Evolutionary conservation across 176 grass and related monocot genomes (phyloP).

Genomic region (Paspalum notatum): DNA sequence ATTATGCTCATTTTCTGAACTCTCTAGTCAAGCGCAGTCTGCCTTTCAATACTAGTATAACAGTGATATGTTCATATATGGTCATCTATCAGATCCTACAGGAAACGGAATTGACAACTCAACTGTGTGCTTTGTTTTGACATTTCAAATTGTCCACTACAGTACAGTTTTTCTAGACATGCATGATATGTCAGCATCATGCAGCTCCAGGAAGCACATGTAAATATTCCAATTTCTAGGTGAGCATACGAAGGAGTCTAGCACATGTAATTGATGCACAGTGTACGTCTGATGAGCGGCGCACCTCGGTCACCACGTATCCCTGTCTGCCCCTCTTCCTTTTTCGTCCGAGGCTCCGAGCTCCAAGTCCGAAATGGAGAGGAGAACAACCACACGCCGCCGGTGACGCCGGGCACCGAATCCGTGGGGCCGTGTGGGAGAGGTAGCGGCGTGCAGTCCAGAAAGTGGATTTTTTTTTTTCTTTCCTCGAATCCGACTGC

Average conservation of each 20-base stretch:
- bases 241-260: slow-evolving; percentile 25
- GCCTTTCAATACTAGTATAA: background rate
- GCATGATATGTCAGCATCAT: background rate
- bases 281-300: background rate
- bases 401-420: no score
- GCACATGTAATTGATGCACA: background rate
- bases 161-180: background rate
- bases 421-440: no score
- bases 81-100: slow-evolving; percentile 39
- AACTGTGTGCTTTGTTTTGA: slow-evolving; percentile 16
- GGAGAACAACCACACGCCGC: background rate
- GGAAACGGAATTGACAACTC: slow-evolving; percentile 14
- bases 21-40: background rate
- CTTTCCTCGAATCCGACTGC: background rate
- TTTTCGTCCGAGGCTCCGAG: background rate
- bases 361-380: no score
- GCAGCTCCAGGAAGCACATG: background rate
- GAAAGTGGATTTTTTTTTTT: background rate
- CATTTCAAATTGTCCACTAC: background rate
- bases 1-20: background rate
- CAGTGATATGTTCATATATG: background rate
- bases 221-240: slow-evolving; percentile 5
- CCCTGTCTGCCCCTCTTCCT: no score
- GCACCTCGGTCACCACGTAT: no score
- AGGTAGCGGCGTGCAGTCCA: background rate